Base-by-base conservation (phyloP, 768 basidiomycete species). In the Termitomyces sp. region DNA sequence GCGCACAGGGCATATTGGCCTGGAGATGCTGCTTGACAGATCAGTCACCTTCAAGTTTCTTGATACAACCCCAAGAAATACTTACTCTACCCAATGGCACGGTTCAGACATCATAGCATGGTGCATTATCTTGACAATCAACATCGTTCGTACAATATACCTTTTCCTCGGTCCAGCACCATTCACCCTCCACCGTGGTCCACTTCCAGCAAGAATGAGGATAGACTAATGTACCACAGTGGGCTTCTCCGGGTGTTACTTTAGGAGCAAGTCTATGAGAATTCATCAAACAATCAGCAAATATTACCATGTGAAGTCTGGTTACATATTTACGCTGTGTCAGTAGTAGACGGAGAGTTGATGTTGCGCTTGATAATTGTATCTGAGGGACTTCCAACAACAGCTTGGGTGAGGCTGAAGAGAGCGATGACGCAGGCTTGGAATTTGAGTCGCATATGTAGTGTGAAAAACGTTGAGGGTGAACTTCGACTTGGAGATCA, bases 151-250 rank as follows among this genome's bases (percentile, higher is more conserved):
- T 56, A 20, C 54, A 43, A 45, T 56, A 56, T 10, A 56, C 40
- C 4, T 42, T 15, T 40, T 9, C 7, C 29, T 40, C 37, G 29
- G 54, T 56, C 54, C 54, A 56, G 29, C 54, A 56, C 54, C 54
- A 56, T 2, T 32, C 14, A 6, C 42, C 42, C 4, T 40, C 40
- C 8, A 45, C 31, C 12, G 25, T 8, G 40, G 40, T 32, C 37
- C 42, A 56, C 29, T 56, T 56, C 54, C 54, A 56, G 54, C 54
- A 43, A 29, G 40, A 43, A 29, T 45, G 54, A 29, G 54, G 54
- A 5, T 20, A 56, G 2, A 46, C 20, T 2, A 5, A 2, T 2
- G 43, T 46, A 5, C 55, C 43, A 12, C 55, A 56, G 14, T 56
- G 55, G 17, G 55, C 17, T 11, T 56, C 43, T n/a, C 43, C 55